phyloP scores from a whole-genome alignment of 108 stramenopile species.

The Nitzschia palea region DNA sequence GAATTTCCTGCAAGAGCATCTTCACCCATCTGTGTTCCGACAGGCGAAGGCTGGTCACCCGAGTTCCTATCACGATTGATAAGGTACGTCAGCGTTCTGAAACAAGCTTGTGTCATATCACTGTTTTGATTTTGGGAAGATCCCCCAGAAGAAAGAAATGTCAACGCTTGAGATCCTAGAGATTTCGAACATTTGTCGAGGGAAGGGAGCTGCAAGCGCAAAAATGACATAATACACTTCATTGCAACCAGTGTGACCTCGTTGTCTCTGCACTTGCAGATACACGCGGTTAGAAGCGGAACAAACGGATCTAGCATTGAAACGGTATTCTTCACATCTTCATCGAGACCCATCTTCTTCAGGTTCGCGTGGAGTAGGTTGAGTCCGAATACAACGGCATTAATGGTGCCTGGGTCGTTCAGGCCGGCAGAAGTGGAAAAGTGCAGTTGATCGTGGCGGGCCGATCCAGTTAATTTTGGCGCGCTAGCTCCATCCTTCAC shows the following conservation, averaged over 20 bases:
- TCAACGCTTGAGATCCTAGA: constrained; percentile 71
- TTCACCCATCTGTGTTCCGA: no score
- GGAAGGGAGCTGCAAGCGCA: constrained; percentile 81
- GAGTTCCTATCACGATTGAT: constrained; percentile 24
- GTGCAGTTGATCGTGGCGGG: constrained; percentile 43
- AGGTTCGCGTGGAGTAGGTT: constrained; percentile 74
- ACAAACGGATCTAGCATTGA: constrained; percentile 86
- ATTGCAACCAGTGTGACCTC: constrained; percentile 79
- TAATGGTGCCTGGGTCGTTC: constrained; percentile 72
- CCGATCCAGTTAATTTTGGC: constrained; percentile 83
- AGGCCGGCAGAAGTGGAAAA: constrained; percentile 11
- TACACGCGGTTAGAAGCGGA: constrained; percentile 73
- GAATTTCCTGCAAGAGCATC: constrained; percentile 4
- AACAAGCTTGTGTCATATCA: constrained; percentile 89
- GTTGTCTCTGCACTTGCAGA: constrained; percentile 66
- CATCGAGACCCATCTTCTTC: constrained; percentile 62
- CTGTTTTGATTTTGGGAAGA: constrained; percentile 63
- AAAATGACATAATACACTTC: constrained; percentile 74
- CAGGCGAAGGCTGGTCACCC: neutral
- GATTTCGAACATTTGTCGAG: constrained; percentile 53
- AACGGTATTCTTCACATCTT: constrained; percentile 35
- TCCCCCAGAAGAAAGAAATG: constrained; percentile 61
- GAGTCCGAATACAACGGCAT: constrained; percentile 86
- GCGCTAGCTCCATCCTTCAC: constrained; percentile 81
- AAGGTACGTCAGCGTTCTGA: constrained; percentile 84